phyloP scores from a whole-genome alignment of 1,284 basidiomycete genomes.

The Ganoderma multipileum region DNA sequence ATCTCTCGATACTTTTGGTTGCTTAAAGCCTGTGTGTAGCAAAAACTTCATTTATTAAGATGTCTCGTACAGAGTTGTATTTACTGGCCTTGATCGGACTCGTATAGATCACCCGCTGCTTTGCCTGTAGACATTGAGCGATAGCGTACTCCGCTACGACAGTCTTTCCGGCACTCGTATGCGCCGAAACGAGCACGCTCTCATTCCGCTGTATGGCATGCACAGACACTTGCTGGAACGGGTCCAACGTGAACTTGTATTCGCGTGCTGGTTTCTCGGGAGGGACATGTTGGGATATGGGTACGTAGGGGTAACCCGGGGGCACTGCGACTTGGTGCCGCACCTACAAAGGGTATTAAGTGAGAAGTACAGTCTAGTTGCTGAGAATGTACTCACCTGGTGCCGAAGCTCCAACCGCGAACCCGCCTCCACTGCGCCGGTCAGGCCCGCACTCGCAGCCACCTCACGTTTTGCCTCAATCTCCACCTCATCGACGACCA shows the following conservation, averaged over 20 bases:
- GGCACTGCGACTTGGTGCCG: slow-evolving; percentile 97
- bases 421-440: slow-evolving; percentile 70
- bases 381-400: slow-evolving; percentile 60
- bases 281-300: slow-evolving; percentile 93
- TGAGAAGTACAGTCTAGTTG: not conserved
- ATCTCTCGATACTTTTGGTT: slow-evolving; percentile 99
- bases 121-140: slow-evolving; percentile 91
- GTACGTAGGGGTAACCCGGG: slow-evolving; percentile 89
- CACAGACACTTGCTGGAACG: slow-evolving; percentile 96
- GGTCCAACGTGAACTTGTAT: slow-evolving; percentile 97
- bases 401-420: slow-evolving; percentile 79
- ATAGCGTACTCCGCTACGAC: slow-evolving; percentile 99
- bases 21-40: slow-evolving; percentile 79
- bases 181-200: slow-evolving; percentile 97
- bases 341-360: slow-evolving; percentile 54
- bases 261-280: slow-evolving; percentile 89
- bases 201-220: slow-evolving; percentile 97
- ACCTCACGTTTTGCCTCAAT: slow-evolving; percentile 90
- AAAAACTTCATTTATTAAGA: slow-evolving; percentile 31
- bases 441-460: slow-evolving; percentile 83
- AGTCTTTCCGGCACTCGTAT: slow-evolving; percentile 98
- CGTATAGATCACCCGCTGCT: slow-evolving; percentile 98
- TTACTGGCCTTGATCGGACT: slow-evolving; percentile 95
- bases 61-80: slow-evolving; percentile 28
- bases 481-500: slow-evolving; percentile 90